Evolutionary conservation across 164 flowering plant species (phyloP).

Genomic region (Protea cynaroides): DNA sequence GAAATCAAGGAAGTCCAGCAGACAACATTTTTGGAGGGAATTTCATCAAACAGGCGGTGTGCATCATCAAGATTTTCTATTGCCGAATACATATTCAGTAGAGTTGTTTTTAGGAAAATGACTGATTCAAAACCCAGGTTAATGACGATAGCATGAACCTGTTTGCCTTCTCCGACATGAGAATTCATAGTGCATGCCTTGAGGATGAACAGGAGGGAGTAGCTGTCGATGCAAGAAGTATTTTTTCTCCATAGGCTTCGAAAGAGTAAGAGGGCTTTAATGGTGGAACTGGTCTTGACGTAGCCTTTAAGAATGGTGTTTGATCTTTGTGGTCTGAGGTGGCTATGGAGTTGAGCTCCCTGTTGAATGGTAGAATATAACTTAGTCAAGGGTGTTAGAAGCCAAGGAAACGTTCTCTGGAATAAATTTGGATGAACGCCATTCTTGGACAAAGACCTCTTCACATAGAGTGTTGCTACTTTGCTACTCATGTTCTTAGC

Average conservation of each 20-base stretch:
- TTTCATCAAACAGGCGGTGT: slow-evolving; percentile 40
- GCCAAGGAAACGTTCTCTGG: neutral
- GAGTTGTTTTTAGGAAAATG: slow-evolving; percentile 32
- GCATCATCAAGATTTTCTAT: slow-evolving; percentile 27
- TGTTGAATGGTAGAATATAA: neutral
- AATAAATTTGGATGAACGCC: no score
- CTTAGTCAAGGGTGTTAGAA: neutral
- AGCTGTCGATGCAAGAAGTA: slow-evolving; percentile 29
- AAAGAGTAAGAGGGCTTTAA: slow-evolving; percentile 19
- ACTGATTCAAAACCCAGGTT: slow-evolving; percentile 26
- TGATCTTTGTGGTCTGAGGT: slow-evolving; percentile 18
- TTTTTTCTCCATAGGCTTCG: slow-evolving; percentile 15
- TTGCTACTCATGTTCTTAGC: neutral
- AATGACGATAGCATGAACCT: slow-evolving; percentile 23
- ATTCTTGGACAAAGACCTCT: no score
- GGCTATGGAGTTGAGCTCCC: slow-evolving; percentile 9
- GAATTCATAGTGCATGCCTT: slow-evolving; percentile 33
- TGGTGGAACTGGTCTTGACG: slow-evolving; percentile 18
- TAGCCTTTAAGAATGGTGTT: slow-evolving; percentile 21
- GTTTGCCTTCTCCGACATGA: slow-evolving; percentile 18
- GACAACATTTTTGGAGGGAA: slow-evolving; percentile 26
- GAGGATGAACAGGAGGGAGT: slow-evolving; percentile 24
- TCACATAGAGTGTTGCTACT: no score
- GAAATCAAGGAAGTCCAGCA: slow-evolving; percentile 48
- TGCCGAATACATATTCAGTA: slow-evolving; percentile 28